These are phyloP conservation scores for Pelargonium fulgidum DNA, from an alignment of 441 rosid genomes.

Conservation along the genomic window DNA sequence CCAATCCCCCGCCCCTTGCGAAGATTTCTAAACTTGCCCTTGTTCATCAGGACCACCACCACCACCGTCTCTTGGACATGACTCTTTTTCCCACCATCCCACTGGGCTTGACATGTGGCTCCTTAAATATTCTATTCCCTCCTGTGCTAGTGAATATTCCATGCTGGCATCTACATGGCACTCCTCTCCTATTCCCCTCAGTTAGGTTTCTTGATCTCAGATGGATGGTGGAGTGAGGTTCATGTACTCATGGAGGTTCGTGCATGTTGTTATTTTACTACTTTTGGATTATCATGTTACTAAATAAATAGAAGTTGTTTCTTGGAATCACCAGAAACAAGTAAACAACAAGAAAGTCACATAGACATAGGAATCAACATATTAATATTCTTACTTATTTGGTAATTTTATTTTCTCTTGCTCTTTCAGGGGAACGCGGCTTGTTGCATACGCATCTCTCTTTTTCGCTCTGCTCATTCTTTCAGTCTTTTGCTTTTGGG, in stretches of 20 bases:
- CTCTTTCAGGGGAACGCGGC: neutral
- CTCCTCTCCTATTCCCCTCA: neutral
- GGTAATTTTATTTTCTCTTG: neutral
- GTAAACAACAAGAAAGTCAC: neutral
- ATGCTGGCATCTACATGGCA: conserved; percentile 31
- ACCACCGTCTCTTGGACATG: conserved; percentile 1
- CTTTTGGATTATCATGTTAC: conserved; percentile 20
- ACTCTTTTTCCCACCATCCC: conserved; percentile 13
- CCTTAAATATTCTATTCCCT: conserved; percentile 17
- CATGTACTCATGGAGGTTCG: neutral
- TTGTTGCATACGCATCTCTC: neutral
- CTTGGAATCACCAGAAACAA: neutral
- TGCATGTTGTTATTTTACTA: neutral
- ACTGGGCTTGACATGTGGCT: conserved; percentile 37
- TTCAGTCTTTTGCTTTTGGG: conserved; percentile 5
- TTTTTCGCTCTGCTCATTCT: neutral
- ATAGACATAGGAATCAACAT: neutral
- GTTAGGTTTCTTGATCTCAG: neutral
- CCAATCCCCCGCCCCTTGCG: conserved; percentile 9
- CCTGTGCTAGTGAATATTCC: conserved; percentile 33
- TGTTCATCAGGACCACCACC: neutral
- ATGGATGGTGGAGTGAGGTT: conserved; percentile 5
- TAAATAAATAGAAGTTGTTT: neutral
- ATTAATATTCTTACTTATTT: neutral
- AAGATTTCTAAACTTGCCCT: conserved; percentile 17